Conservation (phyloP, 2,329 filamentous ascomycete species). For the Blastomyces parvus region DNA sequence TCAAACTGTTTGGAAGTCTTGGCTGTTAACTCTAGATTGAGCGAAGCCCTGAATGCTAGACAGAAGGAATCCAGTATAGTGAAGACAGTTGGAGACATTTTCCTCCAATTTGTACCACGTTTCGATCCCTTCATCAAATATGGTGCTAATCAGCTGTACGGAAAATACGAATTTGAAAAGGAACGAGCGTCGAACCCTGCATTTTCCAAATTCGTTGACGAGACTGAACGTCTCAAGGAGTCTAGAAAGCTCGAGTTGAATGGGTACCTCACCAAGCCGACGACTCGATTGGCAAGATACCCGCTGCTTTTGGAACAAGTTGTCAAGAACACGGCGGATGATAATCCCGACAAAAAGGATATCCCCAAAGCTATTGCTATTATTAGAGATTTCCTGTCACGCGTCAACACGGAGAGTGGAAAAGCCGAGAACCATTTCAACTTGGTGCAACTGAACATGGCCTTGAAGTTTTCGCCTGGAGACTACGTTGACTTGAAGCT, state of each 20-base stretch:
- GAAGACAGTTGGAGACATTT: conserved; percentile 83
- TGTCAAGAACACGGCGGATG: conserved; percentile 80
- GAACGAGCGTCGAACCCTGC: conserved; percentile 77
- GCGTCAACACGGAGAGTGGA: conserved; percentile 89
- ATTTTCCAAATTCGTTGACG: conserved; percentile 88
- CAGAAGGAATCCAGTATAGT: conserved; percentile 90
- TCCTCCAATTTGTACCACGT: conserved; percentile 79
- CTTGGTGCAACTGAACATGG: conserved; percentile 78
- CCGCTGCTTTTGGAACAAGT: conserved; percentile 86
- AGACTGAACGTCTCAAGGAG: conserved; percentile 91
- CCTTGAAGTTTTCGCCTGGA: conserved; percentile 80
- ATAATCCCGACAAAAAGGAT: conserved; percentile 80
- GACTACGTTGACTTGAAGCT: conserved; percentile 90
- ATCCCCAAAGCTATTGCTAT: conserved; percentile 79
- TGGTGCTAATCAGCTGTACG: conserved; percentile 88
- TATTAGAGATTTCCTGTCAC: conserved; percentile 76
- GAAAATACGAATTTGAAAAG: conserved; percentile 96
- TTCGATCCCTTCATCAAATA: conserved; percentile 97
- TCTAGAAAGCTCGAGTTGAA: conserved; percentile 95
- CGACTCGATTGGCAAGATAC: conserved; percentile 87
- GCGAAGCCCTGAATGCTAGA: conserved; percentile 74
- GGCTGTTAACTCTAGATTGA: conserved; percentile 78
- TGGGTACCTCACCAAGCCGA: conserved; percentile 95
- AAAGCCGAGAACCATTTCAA: conserved; percentile 98
- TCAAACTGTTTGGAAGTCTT: conserved; percentile 94